Base-by-base conservation (phyloP, 225 moss, liverwort and hornwort species). In the Bryoerythrophyllum caledonicum region DNA sequence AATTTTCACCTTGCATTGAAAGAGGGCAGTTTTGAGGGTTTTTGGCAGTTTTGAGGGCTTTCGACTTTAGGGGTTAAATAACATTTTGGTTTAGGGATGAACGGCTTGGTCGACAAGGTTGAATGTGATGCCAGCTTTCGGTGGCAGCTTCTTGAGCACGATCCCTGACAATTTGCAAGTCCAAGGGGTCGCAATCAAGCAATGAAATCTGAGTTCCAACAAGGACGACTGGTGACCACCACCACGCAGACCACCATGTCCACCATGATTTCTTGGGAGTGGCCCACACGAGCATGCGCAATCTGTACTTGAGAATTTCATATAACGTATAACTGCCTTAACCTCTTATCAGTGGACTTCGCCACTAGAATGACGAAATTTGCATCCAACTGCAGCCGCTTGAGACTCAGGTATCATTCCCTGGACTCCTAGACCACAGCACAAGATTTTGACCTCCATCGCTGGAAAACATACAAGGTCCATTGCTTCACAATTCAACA, bases 261-360 rank as follows among this genome's bases (percentile, higher is more conserved):
- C 57, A 24, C 57, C 13, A 67, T 44, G 54, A 12, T 67, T 67
- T 46, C 5, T 16, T 37, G 30, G 16, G 13, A 37, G 72, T 81
- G 32, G 76, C 40, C 71, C 40, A 1, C 55, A 19, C 28, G 48
- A 48, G 48, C 17, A 16, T 17, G 46, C 46, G 56, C 63, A 56
- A 48, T 56, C 49, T 68, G 37, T 49, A 69, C 77, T 48, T 40
- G 30, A 7, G 24, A 52, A 60, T 25, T 32, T 4, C 43, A 32
- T 23, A 55, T 17, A 55, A 21, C 63, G 56, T 35, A 71, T 53
- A 73, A 73, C 68, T 56, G 40, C 30, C 73, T 35, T 57, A 78
- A 68, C 73, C 63, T 54, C 77, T 48, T 68, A 72, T 61, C 46
- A 27, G 37, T 67, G 56, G 68, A 67, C 68, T 82, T 63, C 23